Evolutionary conservation across 2,329 filamentous ascomycete species (phyloP), one percentile per base, ranked within the genome.

Genomic region (Arthrinium puccinioides): DNA sequence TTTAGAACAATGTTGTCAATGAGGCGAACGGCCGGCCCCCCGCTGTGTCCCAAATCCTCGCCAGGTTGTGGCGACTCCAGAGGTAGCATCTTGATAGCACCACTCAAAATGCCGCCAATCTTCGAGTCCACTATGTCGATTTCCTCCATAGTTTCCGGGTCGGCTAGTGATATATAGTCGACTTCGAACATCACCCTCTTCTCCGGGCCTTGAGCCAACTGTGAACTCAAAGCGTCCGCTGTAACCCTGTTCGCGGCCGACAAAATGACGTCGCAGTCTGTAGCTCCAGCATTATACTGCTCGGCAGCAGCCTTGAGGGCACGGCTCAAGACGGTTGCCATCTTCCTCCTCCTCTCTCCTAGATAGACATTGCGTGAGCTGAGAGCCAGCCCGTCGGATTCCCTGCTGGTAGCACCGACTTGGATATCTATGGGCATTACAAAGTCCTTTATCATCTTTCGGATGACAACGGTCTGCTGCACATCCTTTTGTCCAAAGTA

Each of bases 401-500:
- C 89, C 35, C 92, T 74, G 40, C 78, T 69, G 0, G 92, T 98
- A 1, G 77, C 69, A 6, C 82, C 77, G 37, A 97, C 72, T 21
- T 81, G 72, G 8, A 97, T 78, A 16, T 84, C 68, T 4, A 79
- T 84, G 26, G 85, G 77, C 27, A 97, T 61, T 57, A 88, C 79
- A 47, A 98, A 89, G 60, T 98, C 92, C 47, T 79, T 73, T 21
- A 96, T 84, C 76, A 98, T 80, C 30, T 84, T 79, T 52, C 78
- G 81, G 52, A 98, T 85, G 9, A 98, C 76, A 14, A 94, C 85
- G 0, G 88, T 94, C 64, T 98, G 92, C 67, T 98, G 92, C 15
- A 96, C 79, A 59, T 98, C 92, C 65, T 98, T 98, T 61, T 97
- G 92, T 4, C 92, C 92, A 66, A 98, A 96, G 64, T 92, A 92